Evolutionary conservation across 2,329 filamentous ascomycete species (phyloP), one percentile per base, ranked within the genome.

Genomic region (Xylariaceae sp.): DNA sequence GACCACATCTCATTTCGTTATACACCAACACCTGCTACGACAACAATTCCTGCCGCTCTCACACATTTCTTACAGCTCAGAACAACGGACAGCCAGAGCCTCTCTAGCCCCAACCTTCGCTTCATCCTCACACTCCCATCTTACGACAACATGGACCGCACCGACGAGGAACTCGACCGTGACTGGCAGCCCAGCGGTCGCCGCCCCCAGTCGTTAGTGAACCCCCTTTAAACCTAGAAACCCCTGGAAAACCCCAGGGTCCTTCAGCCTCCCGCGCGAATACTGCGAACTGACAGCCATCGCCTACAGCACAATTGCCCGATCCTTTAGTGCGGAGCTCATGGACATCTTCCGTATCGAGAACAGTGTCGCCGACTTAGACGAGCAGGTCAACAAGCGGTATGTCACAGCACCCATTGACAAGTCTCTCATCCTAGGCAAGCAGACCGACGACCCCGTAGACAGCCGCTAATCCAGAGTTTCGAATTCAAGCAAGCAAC

Each of bases 281-380:
- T 18, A 15, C 18, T 41, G 47, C 61, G 62, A 51, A 63, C 51
- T 15, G 44, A 42, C 15, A 17, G 18, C 46, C 57, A 41, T 51
- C 47, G 52, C 55, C 42, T 55, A 27, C 70, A 96, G 91, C 56
- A 94, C 89, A 53, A 84, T 96, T 70, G 91, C 90, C 47, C 86
- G 83, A 61, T 89, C 87, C 66, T 96, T 96, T 72, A 92, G 90
- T 52, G 77, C 83, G 40, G 89, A 92, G 67, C 77, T 96, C 53
- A 87, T 92, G 75, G 86, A 90, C 66, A 86, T 95, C 60, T 96
- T 96, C 75, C 86, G 87, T 64, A 85, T 96, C 65, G 89, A 94
- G 60, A 86, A 84, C 69, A 86, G 85, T 59, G 66, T 94, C 51
- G 82, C 86, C 63, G 80, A 86, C 54, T 78, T 95, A 33, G 82